Evolutionary conservation across 345 rosid species (phyloP).

Genomic region (Eucalyptus pauciflora): DNA sequence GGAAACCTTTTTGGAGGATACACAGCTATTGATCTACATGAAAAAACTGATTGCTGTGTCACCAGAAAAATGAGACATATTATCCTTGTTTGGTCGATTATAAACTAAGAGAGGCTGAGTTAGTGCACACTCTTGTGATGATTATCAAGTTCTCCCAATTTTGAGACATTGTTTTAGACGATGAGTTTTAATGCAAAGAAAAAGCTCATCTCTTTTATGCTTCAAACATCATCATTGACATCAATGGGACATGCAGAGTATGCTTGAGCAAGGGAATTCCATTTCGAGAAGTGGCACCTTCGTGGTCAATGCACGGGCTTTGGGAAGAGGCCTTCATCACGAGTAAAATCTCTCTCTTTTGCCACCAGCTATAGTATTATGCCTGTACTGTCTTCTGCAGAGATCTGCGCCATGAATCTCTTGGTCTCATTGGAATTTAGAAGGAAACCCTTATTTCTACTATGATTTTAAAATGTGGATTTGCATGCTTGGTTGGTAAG

Average conservation of each 20-base stretch:
- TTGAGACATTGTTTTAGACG: background rate
- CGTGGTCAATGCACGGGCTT: constrained; percentile 40
- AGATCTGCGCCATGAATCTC: background rate
- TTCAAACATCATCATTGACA: background rate
- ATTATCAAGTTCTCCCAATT: background rate
- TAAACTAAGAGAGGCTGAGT: background rate
- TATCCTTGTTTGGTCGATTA: background rate
- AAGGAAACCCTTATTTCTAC: background rate
- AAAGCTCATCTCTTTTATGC: background rate
- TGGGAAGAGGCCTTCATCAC: constrained; percentile 81
- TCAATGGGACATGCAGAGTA: constrained; percentile 13
- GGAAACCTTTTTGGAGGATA: background rate
- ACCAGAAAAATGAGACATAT: background rate
- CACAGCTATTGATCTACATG: background rate
- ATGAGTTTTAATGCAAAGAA: background rate
- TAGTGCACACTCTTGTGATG: background rate
- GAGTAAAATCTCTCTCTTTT: constrained; percentile 16
- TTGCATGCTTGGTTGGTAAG: background rate
- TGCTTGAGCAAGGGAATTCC: constrained; percentile 54
- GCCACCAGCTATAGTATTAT: background rate
- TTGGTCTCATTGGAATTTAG: background rate
- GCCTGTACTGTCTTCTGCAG: background rate
- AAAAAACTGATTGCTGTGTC: background rate
- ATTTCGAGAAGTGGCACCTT: constrained; percentile 49
- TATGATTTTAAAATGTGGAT: background rate